A percentile compares a stretch with the other conserved stretches of the same genome.
Conservation (phyloP, 345 rosid genomes). For the Citrus hindsii region DNA sequence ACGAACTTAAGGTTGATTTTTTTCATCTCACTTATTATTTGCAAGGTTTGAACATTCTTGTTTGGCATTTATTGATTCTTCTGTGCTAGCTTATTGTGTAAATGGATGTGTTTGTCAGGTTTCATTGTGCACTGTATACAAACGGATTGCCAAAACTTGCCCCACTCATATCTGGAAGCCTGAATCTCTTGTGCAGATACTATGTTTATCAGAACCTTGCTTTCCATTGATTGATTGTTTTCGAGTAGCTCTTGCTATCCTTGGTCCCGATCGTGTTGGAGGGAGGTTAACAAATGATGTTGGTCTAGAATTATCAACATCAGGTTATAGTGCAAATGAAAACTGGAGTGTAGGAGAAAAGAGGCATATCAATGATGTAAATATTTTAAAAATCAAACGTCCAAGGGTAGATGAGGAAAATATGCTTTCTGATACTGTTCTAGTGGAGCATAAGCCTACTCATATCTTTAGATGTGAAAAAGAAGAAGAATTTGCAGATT, state of each 20-base stretch:
- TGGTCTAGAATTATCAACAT: constrained; percentile 23
- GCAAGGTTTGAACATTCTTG: constrained; percentile 7
- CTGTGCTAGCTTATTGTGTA: not conserved
- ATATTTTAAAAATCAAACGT: constrained; percentile 48
- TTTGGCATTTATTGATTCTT: not conserved
- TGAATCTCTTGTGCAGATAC: constrained; percentile 51
- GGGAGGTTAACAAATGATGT: constrained; percentile 29
- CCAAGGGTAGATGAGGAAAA: constrained; percentile 52
- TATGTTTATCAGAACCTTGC: constrained; percentile 69
- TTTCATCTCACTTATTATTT: not conserved
- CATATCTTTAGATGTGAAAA: constrained; percentile 33
- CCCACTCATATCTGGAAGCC: constrained; percentile 86
- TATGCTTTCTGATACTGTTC: constrained; percentile 27
- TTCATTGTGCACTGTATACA: constrained; percentile 70
- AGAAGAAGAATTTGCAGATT: constrained; percentile 53
- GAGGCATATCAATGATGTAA: constrained; percentile 45
- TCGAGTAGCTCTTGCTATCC: constrained; percentile 51
- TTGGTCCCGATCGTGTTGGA: constrained; percentile 51
- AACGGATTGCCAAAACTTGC: constrained; percentile 66
- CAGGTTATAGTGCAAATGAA: constrained; percentile 30
- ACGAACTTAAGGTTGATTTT: constrained; percentile 70
- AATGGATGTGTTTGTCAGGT: constrained; percentile 38
- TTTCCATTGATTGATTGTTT: constrained; percentile 67
- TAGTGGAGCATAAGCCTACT: constrained; percentile 29
- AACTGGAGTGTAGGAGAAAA: constrained; percentile 54